These are phyloP conservation scores for Chlorella sp. DNA, from an alignment of 139 green algal species.

Conservation along the genomic window DNA sequence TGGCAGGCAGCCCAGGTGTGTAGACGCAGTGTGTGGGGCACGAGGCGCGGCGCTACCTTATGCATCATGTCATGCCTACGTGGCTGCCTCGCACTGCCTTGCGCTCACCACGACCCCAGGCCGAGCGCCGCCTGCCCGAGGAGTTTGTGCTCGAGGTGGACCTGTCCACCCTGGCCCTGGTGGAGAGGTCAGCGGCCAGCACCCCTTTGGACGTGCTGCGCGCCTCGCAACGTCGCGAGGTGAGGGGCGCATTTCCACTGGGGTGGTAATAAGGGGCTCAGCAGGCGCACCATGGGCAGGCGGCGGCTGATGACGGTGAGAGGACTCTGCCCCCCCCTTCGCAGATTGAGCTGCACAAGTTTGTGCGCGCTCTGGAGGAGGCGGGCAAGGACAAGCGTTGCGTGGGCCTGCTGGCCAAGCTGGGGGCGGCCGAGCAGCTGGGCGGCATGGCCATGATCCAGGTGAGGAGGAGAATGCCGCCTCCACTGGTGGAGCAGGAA, in stretches of 20 bases:
- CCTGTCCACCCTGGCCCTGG: conserved; percentile 37
- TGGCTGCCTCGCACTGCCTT: background rate
- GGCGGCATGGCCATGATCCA: conserved; percentile 45
- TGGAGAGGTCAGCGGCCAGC: conserved; percentile 22
- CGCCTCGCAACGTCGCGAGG: too few relatives aligned
- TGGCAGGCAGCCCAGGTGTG: conserved; percentile 14
- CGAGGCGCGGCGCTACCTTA: background rate
- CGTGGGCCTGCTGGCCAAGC: conserved; percentile 28
- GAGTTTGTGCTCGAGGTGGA: conserved; percentile 52
- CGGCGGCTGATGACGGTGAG: too few relatives aligned
- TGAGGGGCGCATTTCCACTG: too few relatives aligned
- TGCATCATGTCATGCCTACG: background rate
- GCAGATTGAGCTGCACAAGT: conserved; percentile 39
- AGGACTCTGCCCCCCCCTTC: too few relatives aligned
- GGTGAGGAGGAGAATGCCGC: conserved; percentile 11
- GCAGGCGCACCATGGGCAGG: too few relatives aligned
- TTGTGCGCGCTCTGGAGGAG: conserved; percentile 40
- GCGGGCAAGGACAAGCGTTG: conserved; percentile 36
- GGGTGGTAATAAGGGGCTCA: too few relatives aligned
- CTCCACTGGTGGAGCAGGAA: background rate
- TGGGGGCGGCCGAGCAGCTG: conserved; percentile 35
- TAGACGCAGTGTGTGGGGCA: too few relatives aligned
- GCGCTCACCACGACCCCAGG: conserved; percentile 6
- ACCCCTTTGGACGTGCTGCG: conserved; percentile 17
- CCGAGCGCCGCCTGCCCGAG: conserved; percentile 26